Conservation (phyloP, 106 monocot genomes). For the Dioscorea alata region DNA sequence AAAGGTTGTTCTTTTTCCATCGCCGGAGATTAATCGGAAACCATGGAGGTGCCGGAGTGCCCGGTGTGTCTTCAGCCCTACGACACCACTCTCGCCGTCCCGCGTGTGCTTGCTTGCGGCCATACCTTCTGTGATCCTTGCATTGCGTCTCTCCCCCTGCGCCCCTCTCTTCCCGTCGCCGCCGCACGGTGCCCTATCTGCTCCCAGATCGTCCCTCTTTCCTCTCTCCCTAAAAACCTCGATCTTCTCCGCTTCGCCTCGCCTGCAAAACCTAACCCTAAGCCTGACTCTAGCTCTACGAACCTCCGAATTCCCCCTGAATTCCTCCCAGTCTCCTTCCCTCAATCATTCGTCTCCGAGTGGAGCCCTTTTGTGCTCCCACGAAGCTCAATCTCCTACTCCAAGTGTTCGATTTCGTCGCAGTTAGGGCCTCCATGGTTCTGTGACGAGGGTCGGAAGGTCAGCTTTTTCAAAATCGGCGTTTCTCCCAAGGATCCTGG, state of each 20-base stretch:
- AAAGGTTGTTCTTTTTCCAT: no score
- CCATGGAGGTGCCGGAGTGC: conserved; percentile 59
- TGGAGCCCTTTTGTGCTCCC: conserved; percentile 60
- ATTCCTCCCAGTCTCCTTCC: conserved; percentile 25
- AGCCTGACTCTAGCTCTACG: neutral
- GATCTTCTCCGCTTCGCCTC: conserved; percentile 58
- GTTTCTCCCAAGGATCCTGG: neutral
- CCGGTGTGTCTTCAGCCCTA: conserved; percentile 71
- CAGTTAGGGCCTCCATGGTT: conserved; percentile 14
- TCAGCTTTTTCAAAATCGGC: conserved; percentile 41
- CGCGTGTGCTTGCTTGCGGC: conserved; percentile 90
- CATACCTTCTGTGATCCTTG: conserved; percentile 76
- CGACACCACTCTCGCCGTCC: conserved; percentile 32
- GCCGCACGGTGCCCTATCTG: conserved; percentile 78
- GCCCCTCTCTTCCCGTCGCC: conserved; percentile 15
- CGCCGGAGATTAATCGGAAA: neutral
- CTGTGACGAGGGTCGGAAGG: conserved; percentile 15
- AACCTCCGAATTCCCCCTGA: neutral
- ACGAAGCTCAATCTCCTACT: conserved; percentile 16
- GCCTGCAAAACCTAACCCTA: neutral
- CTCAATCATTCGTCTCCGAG: conserved; percentile 17
- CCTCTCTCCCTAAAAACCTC: conserved; percentile 81
- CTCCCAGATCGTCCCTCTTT: conserved; percentile 53
- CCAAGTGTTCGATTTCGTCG: neutral
- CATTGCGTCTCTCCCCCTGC: conserved; percentile 36